phyloP scores from a whole-genome alignment of 2,329 filamentous ascomycete species.

The Ascochyta clinopodiicola region DNA sequence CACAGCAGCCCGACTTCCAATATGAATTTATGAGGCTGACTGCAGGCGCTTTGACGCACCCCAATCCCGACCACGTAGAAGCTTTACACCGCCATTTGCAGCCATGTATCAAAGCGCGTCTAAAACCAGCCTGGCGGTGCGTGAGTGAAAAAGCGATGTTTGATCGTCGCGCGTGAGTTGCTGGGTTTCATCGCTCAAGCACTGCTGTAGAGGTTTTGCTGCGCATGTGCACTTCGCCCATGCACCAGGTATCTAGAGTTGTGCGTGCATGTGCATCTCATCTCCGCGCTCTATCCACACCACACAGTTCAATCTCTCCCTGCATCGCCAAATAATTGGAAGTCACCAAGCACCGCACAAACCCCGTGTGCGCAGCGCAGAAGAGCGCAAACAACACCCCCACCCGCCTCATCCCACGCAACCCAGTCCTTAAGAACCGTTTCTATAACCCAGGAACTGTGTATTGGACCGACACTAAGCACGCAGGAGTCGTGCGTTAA shows the following conservation, averaged over 20 bases:
- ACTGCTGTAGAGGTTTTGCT: background rate
- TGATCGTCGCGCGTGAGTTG: background rate
- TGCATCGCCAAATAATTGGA: too few species aligned
- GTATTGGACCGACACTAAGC: background rate
- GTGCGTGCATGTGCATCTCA: background rate
- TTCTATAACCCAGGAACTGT: conserved; percentile 1
- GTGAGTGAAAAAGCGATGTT: background rate
- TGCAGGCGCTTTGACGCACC: conserved; percentile 9
- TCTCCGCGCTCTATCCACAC: too few species aligned
- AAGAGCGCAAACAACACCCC: background rate
- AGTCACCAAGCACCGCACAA: too few species aligned
- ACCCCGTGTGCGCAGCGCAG: background rate
- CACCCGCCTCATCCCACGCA: too few species aligned
- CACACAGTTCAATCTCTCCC: too few species aligned
- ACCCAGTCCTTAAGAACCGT: background rate
- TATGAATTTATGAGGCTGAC: conserved; percentile 10
- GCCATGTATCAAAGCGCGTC: background rate
- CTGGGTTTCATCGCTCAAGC: background rate
- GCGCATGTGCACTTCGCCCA: background rate
- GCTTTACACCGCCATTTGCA: conserved; percentile 15
- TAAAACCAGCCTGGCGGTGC: background rate
- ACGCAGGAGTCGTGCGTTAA: background rate
- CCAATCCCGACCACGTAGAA: conserved; percentile 13
- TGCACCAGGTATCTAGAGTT: background rate
- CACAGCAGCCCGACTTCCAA: background rate